Base-by-base conservation (phyloP, 2,329 filamentous ascomycete genomes). In the Fusarium begoniae region DNA sequence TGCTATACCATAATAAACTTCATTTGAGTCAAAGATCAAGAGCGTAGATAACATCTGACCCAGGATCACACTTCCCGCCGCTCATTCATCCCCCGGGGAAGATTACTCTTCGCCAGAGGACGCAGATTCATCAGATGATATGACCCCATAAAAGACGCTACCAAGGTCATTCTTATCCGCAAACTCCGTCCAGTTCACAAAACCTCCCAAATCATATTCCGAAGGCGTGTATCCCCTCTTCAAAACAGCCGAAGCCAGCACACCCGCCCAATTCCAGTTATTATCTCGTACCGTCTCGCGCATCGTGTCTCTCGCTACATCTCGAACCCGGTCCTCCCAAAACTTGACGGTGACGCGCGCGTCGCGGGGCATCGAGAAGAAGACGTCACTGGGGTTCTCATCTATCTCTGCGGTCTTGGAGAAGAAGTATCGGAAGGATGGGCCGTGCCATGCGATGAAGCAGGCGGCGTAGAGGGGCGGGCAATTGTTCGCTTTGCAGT, bases 391-490 rank as follows among this genome's bases (percentile, higher is more conserved):
- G 4, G 47, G 47, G 11, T 24, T 32, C 1, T n/a, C 15, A 8
- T 50, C 47, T 4, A 15, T 0, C 0, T 9, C 15, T 0, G 22
- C 7, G 0, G 26, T 5, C 8, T 50, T 50, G 14, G 28, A 12
- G 28, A 50, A 50, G 47, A n/a, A 32, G 47, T 50, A 50, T 13
- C 28, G 28, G 20, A 50, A 50, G 22, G 47, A 50, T 32, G 47
- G 47, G 28, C 47, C 22, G 15, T 50, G 47, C 47, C 28, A 50
- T 5, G 26, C 28, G 28, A 50, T 50, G 15, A 50, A 50, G 47
- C 47, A 50, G 15, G 47, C 20, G 28, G 22, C 47, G 28, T 50
- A 32, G 5, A 50, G 28, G 20, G 0, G 28, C 20, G 1, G 28
- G 47, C 22, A 50, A 0, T 32, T n/a, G 4, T 32, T 10, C 4